Evolutionary conservation across 2,329 filamentous ascomycete genomes (phyloP).

Genomic region (Ceratocystis albifundus): DNA sequence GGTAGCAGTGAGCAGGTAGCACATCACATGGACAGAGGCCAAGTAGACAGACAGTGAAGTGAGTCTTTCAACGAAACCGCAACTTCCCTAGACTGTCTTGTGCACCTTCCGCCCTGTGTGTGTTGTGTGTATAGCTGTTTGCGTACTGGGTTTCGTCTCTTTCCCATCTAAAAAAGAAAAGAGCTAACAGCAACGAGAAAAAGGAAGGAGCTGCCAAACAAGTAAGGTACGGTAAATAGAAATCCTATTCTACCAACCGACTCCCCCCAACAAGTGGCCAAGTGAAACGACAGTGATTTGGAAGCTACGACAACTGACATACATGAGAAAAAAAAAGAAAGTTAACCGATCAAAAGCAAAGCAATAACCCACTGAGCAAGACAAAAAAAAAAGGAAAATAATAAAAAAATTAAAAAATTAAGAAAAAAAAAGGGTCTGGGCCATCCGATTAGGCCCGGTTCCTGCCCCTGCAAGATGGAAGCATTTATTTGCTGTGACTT

Average conservation of each 20-base stretch:
- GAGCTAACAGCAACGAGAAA: neutral
- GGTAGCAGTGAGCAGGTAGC: too few species aligned
- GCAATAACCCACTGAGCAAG: neutral
- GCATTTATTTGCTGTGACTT: neutral
- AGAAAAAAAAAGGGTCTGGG: neutral
- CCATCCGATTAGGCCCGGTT: neutral
- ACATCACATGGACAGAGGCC: neutral
- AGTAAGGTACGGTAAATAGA: neutral
- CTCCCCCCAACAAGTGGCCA: conserved; percentile 5
- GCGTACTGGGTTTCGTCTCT: neutral
- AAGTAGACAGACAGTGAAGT: neutral
- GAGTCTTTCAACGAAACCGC: neutral
- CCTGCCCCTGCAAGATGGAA: neutral
- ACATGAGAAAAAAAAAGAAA: neutral
- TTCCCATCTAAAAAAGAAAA: neutral
- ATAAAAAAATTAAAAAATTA: too few species aligned
- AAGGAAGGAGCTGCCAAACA: neutral
- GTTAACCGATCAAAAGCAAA: neutral
- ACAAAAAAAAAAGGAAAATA: too few species aligned
- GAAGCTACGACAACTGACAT: neutral
- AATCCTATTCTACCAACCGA: neutral
- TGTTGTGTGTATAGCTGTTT: neutral
- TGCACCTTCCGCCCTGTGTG: neutral
- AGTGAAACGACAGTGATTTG: neutral
- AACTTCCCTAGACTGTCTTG: neutral